Base-by-base conservation (phyloP, 495 filamentous ascomycete species). In the Bryoglossum gracile region DNA sequence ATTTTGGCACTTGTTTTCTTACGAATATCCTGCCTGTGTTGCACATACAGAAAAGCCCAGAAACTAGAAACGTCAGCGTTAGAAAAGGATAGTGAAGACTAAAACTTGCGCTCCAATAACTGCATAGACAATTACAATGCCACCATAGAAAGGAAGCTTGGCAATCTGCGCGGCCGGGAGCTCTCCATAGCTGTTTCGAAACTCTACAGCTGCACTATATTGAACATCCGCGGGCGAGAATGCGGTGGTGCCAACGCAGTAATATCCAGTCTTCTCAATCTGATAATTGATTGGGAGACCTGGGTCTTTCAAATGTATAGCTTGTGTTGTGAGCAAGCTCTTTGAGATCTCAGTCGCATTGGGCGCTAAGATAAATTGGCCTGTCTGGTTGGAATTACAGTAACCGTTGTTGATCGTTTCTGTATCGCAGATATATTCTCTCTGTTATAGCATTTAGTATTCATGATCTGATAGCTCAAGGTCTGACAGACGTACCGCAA, bases 131-230 rank as follows among this genome's bases (percentile, higher is more conserved):
- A 99, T 94, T 2, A 94, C 91, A 53, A 97, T 73, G 30, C 84
- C 91, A 36, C 91, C 92, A 57, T 99, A 99, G 66, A 99, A 99
- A 1, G 94, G 91, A 44, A 99, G 78, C 65, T 97, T 97, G 11
- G 92, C 83, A 59, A 99, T 96, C 65, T 97, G 89, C 8, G 87
- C 84, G 18, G 86, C 92, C 1, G 92, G 89, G 41, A 99, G 82
- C 72, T 97, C 91, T 61, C 92, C 92, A 59, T 89, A 99, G 10
- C 92, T 85, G 67, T 97, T 96, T 48, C 88, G 78, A 64, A 97
- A 97, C 61, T 89, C 89, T 39, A 94, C 82, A 17, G 89, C 78
- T 3, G 83, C 92, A 46, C 73, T 78, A 62, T 89, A 99, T 38
- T 82, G 65, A 19, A 67, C 57, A 22, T 75, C 60, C 8, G 70